A percentile compares a stretch with the other conserved stretches of the same genome.
Conservation (phyloP, 805 yeast genomes). For the Citeromyces matritensis region DNA sequence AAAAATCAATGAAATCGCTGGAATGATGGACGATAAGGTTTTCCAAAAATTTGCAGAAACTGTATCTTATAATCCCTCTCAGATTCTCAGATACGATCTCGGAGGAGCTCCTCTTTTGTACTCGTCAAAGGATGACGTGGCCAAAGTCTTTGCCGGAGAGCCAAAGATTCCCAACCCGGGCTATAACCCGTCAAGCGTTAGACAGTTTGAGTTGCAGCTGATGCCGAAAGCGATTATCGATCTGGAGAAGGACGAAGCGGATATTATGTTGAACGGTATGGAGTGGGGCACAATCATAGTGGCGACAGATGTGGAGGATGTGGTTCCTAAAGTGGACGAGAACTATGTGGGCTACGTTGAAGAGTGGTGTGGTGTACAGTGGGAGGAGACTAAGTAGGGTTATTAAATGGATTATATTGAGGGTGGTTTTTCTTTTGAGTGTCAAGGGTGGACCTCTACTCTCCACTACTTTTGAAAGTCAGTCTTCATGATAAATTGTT, state of each 20-base stretch:
- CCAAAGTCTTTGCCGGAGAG: conserved; percentile 20
- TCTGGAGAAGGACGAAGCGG: conserved; percentile 37
- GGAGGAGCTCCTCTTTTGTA: conserved; percentile 71
- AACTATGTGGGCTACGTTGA: conserved; percentile 40
- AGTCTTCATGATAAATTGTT: too few species aligned
- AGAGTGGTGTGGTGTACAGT: conserved; percentile 4
- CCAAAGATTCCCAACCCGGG: conserved; percentile 40
- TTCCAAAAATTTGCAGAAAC: conserved; percentile 69
- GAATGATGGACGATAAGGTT: conserved; percentile 53
- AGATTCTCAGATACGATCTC: conserved; percentile 73
- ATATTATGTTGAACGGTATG: conserved; percentile 59
- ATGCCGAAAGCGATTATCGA: conserved; percentile 91
- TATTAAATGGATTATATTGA: too few species aligned
- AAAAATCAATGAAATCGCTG: conserved; percentile 31
- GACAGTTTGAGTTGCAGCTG: conserved; percentile 74
- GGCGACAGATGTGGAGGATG: conserved; percentile 35
- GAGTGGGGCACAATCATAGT: conserved; percentile 94
- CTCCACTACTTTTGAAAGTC: too few species aligned
- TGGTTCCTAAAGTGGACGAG: conserved; percentile 24
- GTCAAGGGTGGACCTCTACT: too few species aligned
- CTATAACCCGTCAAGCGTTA: conserved; percentile 39
- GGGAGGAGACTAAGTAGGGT: conserved; percentile 2
- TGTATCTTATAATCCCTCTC: conserved; percentile 72
- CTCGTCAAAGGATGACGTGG: conserved; percentile 42
- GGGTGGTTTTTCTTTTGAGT: too few species aligned